A percentile compares a stretch with the other conserved stretches of the same genome.
Evolutionary conservation across 371 early-diverging fungal species (phyloP).

Genomic region (Actinomucor elegans): DNA sequence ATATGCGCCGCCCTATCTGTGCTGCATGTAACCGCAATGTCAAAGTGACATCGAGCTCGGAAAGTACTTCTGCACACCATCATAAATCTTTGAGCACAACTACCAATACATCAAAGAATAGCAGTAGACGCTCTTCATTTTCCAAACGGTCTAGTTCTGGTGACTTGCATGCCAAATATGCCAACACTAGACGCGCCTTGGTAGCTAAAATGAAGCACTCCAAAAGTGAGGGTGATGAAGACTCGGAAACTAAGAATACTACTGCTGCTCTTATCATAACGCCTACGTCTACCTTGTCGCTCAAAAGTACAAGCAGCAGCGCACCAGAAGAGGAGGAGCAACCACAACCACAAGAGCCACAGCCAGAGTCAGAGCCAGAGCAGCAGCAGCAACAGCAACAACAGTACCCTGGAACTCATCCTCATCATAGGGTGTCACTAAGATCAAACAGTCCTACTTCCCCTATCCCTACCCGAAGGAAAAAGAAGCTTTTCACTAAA

Average conservation of each 20-base stretch:
- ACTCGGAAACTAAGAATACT: background rate
- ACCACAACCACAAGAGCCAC: background rate
- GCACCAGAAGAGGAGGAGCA: background rate
- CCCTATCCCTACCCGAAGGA: constrained; percentile 8
- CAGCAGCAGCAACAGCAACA: background rate
- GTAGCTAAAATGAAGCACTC: background rate
- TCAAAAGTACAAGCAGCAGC: background rate
- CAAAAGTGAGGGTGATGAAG: background rate
- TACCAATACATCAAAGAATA: too few species aligned
- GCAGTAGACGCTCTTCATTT: background rate
- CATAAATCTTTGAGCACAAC: background rate
- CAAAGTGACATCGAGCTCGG: constrained; percentile 13
- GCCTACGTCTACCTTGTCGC: background rate
- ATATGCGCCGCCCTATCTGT: constrained; percentile 24
- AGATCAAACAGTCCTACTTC: constrained; percentile 12
- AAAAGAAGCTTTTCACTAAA: background rate
- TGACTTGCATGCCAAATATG: background rate
- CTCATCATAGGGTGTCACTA: background rate
- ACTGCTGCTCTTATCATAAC: too few species aligned
- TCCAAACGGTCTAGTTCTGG: background rate
- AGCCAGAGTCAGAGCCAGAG: background rate
- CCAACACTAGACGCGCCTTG: background rate
- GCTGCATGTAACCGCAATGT: constrained; percentile 29
- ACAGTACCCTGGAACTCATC: background rate
- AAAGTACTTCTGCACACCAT: background rate